Base-by-base conservation (phyloP, 2,329 filamentous ascomycete genomes). In the Penicillium sp. region DNA sequence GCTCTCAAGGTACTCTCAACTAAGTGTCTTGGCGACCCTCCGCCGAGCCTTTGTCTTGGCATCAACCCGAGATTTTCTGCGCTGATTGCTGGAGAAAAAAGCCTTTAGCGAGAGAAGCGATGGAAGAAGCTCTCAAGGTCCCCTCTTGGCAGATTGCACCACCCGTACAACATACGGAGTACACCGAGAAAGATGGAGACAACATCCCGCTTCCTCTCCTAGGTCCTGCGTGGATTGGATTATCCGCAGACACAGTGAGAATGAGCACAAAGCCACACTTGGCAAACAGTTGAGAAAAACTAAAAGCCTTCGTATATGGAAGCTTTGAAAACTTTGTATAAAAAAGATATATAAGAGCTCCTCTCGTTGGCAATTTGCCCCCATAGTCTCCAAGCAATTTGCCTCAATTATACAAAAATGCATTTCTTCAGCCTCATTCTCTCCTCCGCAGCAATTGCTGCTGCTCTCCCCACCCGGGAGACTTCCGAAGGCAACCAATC, bases 1-100 rank as follows among this genome's bases (percentile, higher is more conserved):
- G 46, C 54, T 47, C 38, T 50, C 60, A 63, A 63, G 61, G 61
- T 63, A 54, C 61, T 57, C 60, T 32, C 46, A 50, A 46, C 58
- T 50, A 62, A 57, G 54, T 25, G 21, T 54, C 61, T 63, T 63
- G 61, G 60, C 61, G 44, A 37, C 39, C 35, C 55, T 61, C 56
- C 60, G 55, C 57, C 49, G 55, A 37, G 40, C 50, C 58, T 56
- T 53, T 41, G 32, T 56, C 60, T 63, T 62, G 61, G 61, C 61
- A 55, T 49, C 23, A 40, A 35, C 31, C 13, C 18, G 21, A 21
- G 6, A 40, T 50, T 35, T 40, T 48, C 42, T 54, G 40, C 50
- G 37, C 27, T 47, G 31, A 53, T 53, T 47, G 34, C 44, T 52
- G 50, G 31, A 48, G 27, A 16, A 18, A 49, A 39, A 34, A 44